phyloP scores from a whole-genome alignment of 1,284 basidiomycete genomes.

The Pseudozyma flocculosa region DNA sequence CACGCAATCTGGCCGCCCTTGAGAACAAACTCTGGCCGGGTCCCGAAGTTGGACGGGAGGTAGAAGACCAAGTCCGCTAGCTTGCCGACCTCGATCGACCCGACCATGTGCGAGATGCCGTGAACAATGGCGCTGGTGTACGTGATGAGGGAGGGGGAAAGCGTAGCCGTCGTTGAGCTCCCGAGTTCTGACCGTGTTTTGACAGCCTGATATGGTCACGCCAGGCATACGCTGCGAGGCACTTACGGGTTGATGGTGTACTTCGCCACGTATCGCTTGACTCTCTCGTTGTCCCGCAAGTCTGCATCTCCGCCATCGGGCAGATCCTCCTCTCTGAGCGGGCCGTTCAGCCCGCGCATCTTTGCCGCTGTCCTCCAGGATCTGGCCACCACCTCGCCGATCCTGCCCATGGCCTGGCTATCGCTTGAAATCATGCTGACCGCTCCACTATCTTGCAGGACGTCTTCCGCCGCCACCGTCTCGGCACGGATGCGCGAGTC shows the following conservation, averaged over 20 bases:
- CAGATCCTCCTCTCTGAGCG: slow-evolving; percentile 62
- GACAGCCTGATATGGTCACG: too few relatives aligned
- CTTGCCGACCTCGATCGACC: slow-evolving; percentile 77
- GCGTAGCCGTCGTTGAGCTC: too few relatives aligned
- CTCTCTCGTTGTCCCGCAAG: slow-evolving; percentile 83
- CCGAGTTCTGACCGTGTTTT: too few relatives aligned
- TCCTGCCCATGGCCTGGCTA: slow-evolving; percentile 91
- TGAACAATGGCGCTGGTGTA: slow-evolving; percentile 94
- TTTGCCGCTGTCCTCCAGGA: slow-evolving; percentile 98
- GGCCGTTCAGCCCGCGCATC: slow-evolving; percentile 78
- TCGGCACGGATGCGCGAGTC: slow-evolving; percentile 95
- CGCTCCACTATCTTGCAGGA: slow-evolving; percentile 89
- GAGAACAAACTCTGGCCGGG: slow-evolving; percentile 85
- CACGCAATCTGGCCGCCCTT: slow-evolving; percentile 92
- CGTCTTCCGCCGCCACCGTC: slow-evolving; percentile 96
- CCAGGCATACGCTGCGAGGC: too few relatives aligned
- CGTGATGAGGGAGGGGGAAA: slow-evolving; percentile 3
- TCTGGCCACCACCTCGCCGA: slow-evolving; percentile 87
- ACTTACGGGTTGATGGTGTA: slow-evolving; percentile 96
- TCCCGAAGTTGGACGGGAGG: slow-evolving; percentile 88
- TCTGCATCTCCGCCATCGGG: slow-evolving; percentile 62
- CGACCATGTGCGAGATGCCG: slow-evolving; percentile 84
- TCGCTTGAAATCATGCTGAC: slow-evolving; percentile 94
- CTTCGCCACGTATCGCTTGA: slow-evolving; percentile 93
- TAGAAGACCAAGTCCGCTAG: slow-evolving; percentile 93